Percentiles rank a stretch among this genome's conserved stretches.
Conservation (phyloP, 225 moss, liverwort and hornwort genomes). For the Physcomitrium patens region DNA sequence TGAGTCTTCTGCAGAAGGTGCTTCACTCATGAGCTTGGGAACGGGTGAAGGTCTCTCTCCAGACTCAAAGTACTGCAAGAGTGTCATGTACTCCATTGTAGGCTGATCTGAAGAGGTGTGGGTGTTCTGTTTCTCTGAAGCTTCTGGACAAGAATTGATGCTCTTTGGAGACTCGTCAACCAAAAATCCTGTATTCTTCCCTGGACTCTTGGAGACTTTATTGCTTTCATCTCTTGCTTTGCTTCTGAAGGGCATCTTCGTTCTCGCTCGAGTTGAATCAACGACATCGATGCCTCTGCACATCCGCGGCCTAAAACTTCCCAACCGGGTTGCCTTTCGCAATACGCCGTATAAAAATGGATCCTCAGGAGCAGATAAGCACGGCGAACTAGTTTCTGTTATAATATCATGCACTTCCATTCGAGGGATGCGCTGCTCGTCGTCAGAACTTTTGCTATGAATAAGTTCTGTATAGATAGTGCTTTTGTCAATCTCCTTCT, state of each 20-base stretch:
- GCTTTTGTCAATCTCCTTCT: constrained; percentile 33
- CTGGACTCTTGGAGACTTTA: no score
- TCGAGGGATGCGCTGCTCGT: constrained; percentile 17
- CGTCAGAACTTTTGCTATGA: constrained; percentile 22
- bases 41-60: constrained; percentile 26
- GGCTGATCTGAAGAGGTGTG: constrained; percentile 16
- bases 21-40: constrained; percentile 7
- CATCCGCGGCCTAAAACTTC: constrained; percentile 30
- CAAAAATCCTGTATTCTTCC: background rate
- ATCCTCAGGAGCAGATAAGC: constrained; percentile 30
- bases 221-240: no score
- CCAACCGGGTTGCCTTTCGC: constrained; percentile 34
- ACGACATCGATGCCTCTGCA: no score
- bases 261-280: no score
- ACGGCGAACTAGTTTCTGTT: constrained; percentile 13
- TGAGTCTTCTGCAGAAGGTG: constrained; percentile 9
- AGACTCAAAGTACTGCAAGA: constrained; percentile 34
- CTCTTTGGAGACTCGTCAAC: constrained; percentile 24
- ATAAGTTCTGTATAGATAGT: constrained; percentile 33
- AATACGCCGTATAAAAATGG: constrained; percentile 34
- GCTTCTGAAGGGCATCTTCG: no score
- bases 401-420: constrained; percentile 14
- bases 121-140: constrained; percentile 19
- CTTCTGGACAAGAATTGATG: constrained; percentile 22
- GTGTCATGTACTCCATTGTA: constrained; percentile 34